Evolutionary conservation across 345 rosid genomes (phyloP), one percentile per base, ranked within the genome.

Genomic region (Salix koriyanagi): DNA sequence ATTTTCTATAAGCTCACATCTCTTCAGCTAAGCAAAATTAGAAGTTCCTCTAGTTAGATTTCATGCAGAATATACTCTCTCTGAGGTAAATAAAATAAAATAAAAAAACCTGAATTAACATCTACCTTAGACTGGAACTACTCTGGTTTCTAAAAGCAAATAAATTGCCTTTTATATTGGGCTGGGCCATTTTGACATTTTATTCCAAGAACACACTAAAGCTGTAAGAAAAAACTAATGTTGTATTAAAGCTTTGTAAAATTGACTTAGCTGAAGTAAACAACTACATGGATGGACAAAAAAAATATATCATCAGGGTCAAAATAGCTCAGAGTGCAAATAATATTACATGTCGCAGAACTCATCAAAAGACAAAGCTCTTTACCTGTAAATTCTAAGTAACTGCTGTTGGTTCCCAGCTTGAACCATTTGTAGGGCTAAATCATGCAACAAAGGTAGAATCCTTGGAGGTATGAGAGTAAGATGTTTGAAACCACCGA

Each of bases 351-450:
- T 1, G 18, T 8, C 6, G 4, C 15, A 37, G 23, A 56, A 21
- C 71, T n/a, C 16, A 8, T n/a, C 14, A 36, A 70, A 72, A 76
- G 74, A 54, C 19, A 25, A 70, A 70, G 79, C 70, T 56, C 36
- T 74, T 83, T 83, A 93, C 99, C 89, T 85, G 81, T 93, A 96
- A 81, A 84, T 90, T 85, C 79, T 88, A 60, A 86, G 88, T 79
- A 96, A 75, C 75, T 89, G 91, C 73, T 91, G 97, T 56, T 91
- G 92, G 80, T 91, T 89, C 54, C 98, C 97, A 74, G 98, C 97
- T 82, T 87, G 94, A 84, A 93, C 88, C 99, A 96, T 93, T 86
- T 93, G 98, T 75, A 80, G 85, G 48, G 98, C 92, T 75, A 96
- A 84, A 86, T 96, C 94, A 86, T 96, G 98, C 87, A 93, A 83